Evolutionary conservation across 345 rosid species (phyloP).

Genomic region (Isatis tinctoria): DNA sequence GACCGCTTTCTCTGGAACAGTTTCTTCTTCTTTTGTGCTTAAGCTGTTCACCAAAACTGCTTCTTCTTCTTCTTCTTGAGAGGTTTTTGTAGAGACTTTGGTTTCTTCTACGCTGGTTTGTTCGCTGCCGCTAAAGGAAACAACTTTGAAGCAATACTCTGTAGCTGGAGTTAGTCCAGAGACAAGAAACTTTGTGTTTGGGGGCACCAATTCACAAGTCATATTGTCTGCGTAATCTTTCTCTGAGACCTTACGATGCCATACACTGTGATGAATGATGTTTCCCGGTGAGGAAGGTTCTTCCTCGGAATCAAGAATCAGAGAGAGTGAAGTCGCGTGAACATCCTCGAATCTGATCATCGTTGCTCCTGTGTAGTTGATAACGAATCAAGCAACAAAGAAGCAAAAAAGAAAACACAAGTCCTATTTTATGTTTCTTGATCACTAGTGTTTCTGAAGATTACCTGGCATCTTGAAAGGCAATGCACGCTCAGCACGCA

Average conservation of each 20-base stretch:
- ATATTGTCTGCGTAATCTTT: conserved; percentile 44
- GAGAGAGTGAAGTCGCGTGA: conserved; percentile 44
- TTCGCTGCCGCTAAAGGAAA: conserved; percentile 35
- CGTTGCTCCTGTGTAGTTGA: conserved; percentile 7
- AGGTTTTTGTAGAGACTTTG: conserved; percentile 34
- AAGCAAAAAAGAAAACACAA: background rate
- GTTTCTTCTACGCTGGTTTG: conserved; percentile 44
- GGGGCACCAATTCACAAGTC: conserved; percentile 48
- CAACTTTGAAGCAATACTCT: conserved; percentile 54
- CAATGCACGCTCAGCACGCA: conserved; percentile 30
- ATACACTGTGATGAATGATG: conserved; percentile 24
- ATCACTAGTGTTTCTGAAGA: background rate
- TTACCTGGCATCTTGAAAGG: background rate
- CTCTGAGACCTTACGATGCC: conserved; percentile 60
- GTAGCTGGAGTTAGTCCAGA: conserved; percentile 54
- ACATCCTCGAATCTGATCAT: conserved; percentile 55
- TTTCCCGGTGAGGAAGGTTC: conserved; percentile 31
- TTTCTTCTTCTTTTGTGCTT: conserved; percentile 44
- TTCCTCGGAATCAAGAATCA: conserved; percentile 42
- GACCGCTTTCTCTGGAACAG: background rate
- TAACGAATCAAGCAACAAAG: background rate
- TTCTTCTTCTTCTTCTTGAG: background rate
- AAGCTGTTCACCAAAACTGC: background rate
- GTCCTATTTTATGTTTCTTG: background rate
- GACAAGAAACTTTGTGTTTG: conserved; percentile 49